Evolutionary conservation across 2,329 filamentous ascomycete species (phyloP), one percentile per base, ranked within the genome.

Genomic region (Fusarium bulbicola): DNA sequence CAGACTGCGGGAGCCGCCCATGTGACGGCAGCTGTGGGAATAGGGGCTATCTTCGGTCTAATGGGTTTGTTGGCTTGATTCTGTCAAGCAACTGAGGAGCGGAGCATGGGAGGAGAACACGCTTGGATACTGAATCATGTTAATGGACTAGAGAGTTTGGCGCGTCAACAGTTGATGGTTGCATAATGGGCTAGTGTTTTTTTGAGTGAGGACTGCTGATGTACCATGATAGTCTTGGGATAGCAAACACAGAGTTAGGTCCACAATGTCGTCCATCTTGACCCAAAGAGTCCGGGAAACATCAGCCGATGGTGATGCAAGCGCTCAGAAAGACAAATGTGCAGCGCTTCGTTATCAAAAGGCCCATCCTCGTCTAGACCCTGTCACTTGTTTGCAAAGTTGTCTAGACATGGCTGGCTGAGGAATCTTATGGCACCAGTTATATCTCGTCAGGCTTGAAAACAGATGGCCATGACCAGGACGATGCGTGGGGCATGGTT

Each of bases 41-140:
- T 78, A 56, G 72, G 76, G 42, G 76, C 69, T 52, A 42, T 78
- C 26, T 47, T 78, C 47, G 76, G 76, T 47, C 40, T 78, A 37
- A 68, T 78, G 66, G 72, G 66, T 36, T 56, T 77, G n/a, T 69
- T 77, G 60, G 73, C 52, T 59, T 78, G 57, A 76, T 52, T 54
- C 16, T 42, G n/a, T 56, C 30, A 39, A 39, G 52, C 18, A 54
- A 50, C 28, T 49, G 24, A 21, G 61, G 40, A 57, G 24, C 24
- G 61, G 43, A 57, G n/a, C 20, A 58, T 15, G 10, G 56, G 45
- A 63, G 43, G 32, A 32, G 30, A 62, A 32, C 15, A 36, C 39
- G 28, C 32, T 46, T 28, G 64, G 43, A 63, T 10, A 56, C 63
- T 70, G 57, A 68, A 68, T 60, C 63, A 58, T 67, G 60, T 42